Evolutionary conservation across 805 yeast genomes (phyloP).

Genomic region (Candida hungchunana): DNA sequence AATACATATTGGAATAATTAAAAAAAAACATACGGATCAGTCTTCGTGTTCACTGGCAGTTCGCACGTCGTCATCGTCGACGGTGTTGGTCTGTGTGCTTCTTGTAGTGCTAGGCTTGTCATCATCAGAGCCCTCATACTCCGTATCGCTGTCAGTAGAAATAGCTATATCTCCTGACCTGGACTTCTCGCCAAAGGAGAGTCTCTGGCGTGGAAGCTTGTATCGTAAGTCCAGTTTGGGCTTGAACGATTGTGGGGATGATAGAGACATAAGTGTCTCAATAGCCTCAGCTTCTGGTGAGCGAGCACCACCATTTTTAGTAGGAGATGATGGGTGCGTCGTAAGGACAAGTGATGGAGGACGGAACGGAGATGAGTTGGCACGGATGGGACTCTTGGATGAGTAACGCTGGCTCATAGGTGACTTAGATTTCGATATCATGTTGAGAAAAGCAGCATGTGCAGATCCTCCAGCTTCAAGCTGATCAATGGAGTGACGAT

Average conservation of each 20-base stretch:
- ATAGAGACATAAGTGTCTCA: slow-evolving; percentile 37
- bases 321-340: slow-evolving; percentile 3
- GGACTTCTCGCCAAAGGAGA: slow-evolving; percentile 22
- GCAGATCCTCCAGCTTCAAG: slow-evolving; percentile 32
- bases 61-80: slow-evolving; percentile 11
- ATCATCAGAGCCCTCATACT: slow-evolving; percentile 14
- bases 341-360: slow-evolving; percentile 9
- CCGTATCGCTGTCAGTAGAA: slow-evolving; percentile 19
- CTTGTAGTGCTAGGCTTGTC: slow-evolving; percentile 7
- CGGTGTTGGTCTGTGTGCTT: background rate
- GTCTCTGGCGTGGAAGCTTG: slow-evolving; percentile 18
- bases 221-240: slow-evolving; percentile 4
- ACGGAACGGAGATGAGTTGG: slow-evolving; percentile 6
- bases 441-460: slow-evolving; percentile 35
- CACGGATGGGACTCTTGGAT: slow-evolving; percentile 1
- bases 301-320: slow-evolving; percentile 6
- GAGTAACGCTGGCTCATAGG: slow-evolving; percentile 25
- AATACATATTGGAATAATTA: background rate
- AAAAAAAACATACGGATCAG: background rate
- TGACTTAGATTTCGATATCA: slow-evolving; percentile 30
- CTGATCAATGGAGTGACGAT: slow-evolving; percentile 19
- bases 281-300: slow-evolving; percentile 37
- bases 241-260: slow-evolving; percentile 21
- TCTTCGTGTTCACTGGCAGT: slow-evolving; percentile 14
- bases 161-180: slow-evolving; percentile 11